Percentiles rank a stretch among this genome's conserved stretches.
Conservation (phyloP, 441 rosid genomes). For the Pelargonium cotyledonis region DNA sequence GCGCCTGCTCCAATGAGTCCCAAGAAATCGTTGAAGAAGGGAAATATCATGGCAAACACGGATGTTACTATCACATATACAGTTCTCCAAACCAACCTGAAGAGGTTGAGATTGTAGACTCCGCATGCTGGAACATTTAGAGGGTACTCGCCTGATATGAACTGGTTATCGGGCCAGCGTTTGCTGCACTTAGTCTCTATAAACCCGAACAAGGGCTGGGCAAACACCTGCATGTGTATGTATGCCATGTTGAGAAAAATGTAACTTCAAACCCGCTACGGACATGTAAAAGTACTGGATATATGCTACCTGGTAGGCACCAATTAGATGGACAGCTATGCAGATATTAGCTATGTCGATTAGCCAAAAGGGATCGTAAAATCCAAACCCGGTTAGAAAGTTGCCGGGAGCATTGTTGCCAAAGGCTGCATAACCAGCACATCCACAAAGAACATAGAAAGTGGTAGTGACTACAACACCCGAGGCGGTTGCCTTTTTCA, state of each 20-base stretch:
- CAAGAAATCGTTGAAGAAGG: conserved; percentile 75
- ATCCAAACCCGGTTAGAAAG: conserved; percentile 81
- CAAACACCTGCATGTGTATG: conserved; percentile 46
- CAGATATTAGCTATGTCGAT: conserved; percentile 72
- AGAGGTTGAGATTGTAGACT: conserved; percentile 36
- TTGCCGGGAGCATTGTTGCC: conserved; percentile 78
- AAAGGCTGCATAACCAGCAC: conserved; percentile 77
- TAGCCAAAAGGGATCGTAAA: conserved; percentile 79
- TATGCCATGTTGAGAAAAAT: not conserved
- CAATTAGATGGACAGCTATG: conserved; percentile 72
- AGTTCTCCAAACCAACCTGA: conserved; percentile 67
- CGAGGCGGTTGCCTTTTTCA: conserved; percentile 57
- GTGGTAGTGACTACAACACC: conserved; percentile 57
- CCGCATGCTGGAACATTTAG: conserved; percentile 44
- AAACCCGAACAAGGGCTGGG: conserved; percentile 61
- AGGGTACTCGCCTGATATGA: conserved; percentile 43
- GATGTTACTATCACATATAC: conserved; percentile 53
- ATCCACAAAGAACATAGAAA: conserved; percentile 73
- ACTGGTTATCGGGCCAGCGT: conserved; percentile 57
- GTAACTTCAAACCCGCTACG: not conserved
- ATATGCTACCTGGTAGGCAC: conserved; percentile 68
- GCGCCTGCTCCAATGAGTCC: conserved; percentile 71
- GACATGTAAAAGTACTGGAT: not conserved
- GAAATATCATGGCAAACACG: conserved; percentile 65
- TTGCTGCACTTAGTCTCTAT: conserved; percentile 43